Evolutionary conservation across 1,284 basidiomycete genomes (phyloP), one percentile per base, ranked within the genome.

Genomic region (Sanghuangporus baumii): DNA sequence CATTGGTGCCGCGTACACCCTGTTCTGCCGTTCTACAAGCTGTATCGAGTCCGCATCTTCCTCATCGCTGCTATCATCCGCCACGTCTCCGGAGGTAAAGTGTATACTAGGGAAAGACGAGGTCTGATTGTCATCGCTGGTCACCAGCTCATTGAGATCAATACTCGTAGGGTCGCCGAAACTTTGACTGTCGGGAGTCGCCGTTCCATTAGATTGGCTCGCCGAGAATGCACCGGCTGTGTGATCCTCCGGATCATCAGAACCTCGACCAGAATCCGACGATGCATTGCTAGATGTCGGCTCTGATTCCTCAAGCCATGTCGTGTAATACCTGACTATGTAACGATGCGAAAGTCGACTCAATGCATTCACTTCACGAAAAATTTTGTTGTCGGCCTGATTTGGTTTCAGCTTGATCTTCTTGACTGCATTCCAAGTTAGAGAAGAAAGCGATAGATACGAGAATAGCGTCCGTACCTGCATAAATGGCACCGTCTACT

Each of bases 281-380:
- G 79, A 81, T 4, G 74, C 71, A 7, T 52, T 61, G 76, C 75
- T 75, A 16, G 83, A 81, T 1, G 74, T 69, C 5, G 78, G 73
- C 62, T 88, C 85, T 2, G 81, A 78, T 0, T 80, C 83, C 71
- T 93, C 91, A 20, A 93, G 79, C 91, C 91, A 93, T 6, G 89
- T 90, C 2, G 89, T 91, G 71, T 87, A 91, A 71, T 96, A 98
- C 48, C 95, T 86, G 18, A 97, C 95, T 66, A 98, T 93, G 74
- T 91, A 92, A 11, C 90, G 87, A 73, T 98, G 94, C 55, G 89
- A 91, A 20, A 97, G 83, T 43, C 90, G 81, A 66, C 92, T 94
- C 18, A 98, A 78, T 0, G 93, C 91, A 67, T 93, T 93, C 58
- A 98, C 94, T 74, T 98, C 95, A 9, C 96, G 85, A 70, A 94